phyloP scores from a whole-genome alignment of 306 rosid species.

The Canavalia ensiformis region DNA sequence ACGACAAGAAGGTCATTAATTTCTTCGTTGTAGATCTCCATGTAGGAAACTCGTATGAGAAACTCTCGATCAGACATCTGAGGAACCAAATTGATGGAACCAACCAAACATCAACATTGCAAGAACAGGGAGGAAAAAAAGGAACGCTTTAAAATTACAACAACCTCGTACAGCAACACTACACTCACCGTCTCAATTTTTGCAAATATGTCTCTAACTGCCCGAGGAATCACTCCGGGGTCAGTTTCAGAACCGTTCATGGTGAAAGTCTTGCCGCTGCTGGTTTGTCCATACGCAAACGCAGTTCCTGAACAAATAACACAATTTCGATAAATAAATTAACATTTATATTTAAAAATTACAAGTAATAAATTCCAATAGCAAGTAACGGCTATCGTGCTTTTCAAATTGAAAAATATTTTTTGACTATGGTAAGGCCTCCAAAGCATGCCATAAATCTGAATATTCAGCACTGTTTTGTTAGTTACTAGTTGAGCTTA shows the following conservation, averaged over 20 bases:
- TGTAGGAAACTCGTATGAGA: constrained; percentile 88
- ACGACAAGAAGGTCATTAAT: constrained; percentile 87
- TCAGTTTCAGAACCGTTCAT: constrained; percentile 91
- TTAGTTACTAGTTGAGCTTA: constrained; percentile 26
- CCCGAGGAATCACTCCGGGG: constrained; percentile 84
- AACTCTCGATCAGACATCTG: constrained; percentile 87
- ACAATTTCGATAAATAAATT: constrained; percentile 33
- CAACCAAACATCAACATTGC: constrained; percentile 39
- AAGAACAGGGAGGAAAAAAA: background rate
- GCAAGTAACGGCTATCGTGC: background rate
- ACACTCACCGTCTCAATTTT: constrained; percentile 70
- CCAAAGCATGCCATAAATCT: background rate
- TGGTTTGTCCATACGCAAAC: constrained; percentile 98
- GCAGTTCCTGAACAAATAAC: constrained; percentile 76
- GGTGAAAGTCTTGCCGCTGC: constrained; percentile 99
- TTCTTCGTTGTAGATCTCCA: constrained; percentile 98
- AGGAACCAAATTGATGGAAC: constrained; percentile 25
- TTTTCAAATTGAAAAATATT: background rate
- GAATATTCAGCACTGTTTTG: background rate
- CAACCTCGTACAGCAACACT: background rate
- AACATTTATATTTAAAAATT: constrained; percentile 32
- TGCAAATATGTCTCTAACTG: constrained; percentile 81
- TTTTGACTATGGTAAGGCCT: background rate
- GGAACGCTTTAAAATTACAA: background rate
- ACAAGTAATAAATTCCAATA: background rate